These are phyloP conservation scores for Raffaelea albimanens DNA, from an alignment of 2,329 filamentous ascomycete species.

Conservation along the genomic window DNA sequence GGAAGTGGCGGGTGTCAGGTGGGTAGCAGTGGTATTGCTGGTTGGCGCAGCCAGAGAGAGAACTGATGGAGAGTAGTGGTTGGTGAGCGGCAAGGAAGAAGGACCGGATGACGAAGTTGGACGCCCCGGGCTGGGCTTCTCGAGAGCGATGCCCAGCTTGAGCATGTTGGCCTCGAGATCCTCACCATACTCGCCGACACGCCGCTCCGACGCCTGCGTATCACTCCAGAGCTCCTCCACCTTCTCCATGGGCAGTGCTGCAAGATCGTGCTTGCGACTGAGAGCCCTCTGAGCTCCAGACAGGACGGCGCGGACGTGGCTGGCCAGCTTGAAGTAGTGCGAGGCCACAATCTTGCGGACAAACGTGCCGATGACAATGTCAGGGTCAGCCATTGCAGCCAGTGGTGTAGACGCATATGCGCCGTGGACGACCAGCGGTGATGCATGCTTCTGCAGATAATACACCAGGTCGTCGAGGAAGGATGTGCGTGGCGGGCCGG, in stretches of 20 bases:
- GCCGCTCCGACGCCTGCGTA: conserved; percentile 17
- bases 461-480: conserved; percentile 17
- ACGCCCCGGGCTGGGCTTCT: conserved; percentile 4
- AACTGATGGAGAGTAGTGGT: not conserved
- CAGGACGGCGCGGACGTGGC: conserved; percentile 15
- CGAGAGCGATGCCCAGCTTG: conserved; percentile 15
- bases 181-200: conserved; percentile 17
- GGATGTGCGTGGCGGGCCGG: conserved; percentile 13
- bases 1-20: no score
- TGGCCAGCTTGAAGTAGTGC: conserved; percentile 16
- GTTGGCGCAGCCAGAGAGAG: not conserved
- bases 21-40: not conserved
- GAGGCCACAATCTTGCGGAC: conserved; percentile 16
- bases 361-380: conserved; percentile 12
- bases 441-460: conserved; percentile 14
- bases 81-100: not conserved
- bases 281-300: conserved; percentile 15
- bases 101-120: not conserved
- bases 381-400: conserved; percentile 6
- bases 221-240: conserved; percentile 19
- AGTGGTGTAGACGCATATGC: conserved; percentile 4
- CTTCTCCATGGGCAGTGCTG: conserved; percentile 11
- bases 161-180: conserved; percentile 18
- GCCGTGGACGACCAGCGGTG: not conserved
- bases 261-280: conserved; percentile 17